Base-by-base conservation (phyloP, 352 stramenopile genomes). In the Phytophthora capsici region DNA sequence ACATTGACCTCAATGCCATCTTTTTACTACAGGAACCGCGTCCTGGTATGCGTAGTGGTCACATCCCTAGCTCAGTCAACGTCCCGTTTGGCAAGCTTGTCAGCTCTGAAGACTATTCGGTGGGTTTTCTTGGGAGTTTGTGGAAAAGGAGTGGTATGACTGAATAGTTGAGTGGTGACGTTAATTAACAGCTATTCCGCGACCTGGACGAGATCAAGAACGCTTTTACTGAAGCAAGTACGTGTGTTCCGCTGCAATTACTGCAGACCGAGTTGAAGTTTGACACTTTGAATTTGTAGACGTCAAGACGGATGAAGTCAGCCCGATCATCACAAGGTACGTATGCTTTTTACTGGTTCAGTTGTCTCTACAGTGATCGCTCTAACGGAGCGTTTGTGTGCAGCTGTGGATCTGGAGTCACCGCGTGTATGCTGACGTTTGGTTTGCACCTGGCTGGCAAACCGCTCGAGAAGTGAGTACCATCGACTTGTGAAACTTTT, bases 1-100 rank as follows among this genome's bases (percentile, higher is more conserved):
- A 34, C 34, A 48, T 16, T 32, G 20, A 46, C 9, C 40, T 50
- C 1, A 36, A 40, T 19, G 7, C 25, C 25, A 28, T 28, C 25
- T 28, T 28, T 23, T 36, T 44, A 2, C 16, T 57, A 22, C 32
- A 94, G 86, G 96, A 99, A 61, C 96, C 95, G 16, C 86, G 96
- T 32, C 80, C 89, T 12, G 93, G 94, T 28, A 87, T 98, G 73
- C 80, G 93, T 43, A 75, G 87, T 17, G 96, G 96, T 1, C 96
- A 98, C 65, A 98, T 98, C 68, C 95, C 96, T 14, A 83, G 84
- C 9, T 77, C 93, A 9, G 55, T 96, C 12, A 98, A 98, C 66
- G 72, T 98, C 0, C 95, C 94, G 0, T 98, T 98, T 64, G 65
- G 57, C 6, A 91, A 93, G 53, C 40, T 98, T 32, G 82, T 98